Base-by-base conservation (phyloP, 345 rosid species). In the Murraya koenigii region DNA sequence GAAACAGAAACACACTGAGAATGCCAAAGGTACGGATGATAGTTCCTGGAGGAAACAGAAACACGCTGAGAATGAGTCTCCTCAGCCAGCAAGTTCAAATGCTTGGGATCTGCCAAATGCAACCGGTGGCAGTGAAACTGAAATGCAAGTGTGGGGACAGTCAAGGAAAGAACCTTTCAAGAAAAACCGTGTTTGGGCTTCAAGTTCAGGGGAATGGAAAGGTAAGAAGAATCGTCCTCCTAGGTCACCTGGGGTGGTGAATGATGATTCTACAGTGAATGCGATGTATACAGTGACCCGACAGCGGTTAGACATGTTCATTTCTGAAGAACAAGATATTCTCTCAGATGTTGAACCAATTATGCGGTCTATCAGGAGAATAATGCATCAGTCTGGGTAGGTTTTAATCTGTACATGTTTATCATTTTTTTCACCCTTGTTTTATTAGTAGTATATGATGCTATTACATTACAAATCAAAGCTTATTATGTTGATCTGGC, bases 261-360 rank as follows among this genome's bases (percentile, higher is more conserved):
- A 75, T 55, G 85, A 78, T 59, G 85, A 89, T 59, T 73, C 89
- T 55, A 36, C 44, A 65, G 66, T 68, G 17, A 84, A 79, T 69
- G 83, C 82, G 1, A 72, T 91, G 81, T 87, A 64, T 26, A 91
- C 98, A 13, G 83, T 52, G 5, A 91, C 95, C 2, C 76, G 95
- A 68, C 97, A 90, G 59, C 89, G 92, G 73, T 54, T 94, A 26
- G 99, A 96, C 69, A 79, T 89, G 76, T 96, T 96, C 80, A 91
- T 94, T 54, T 86, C 97, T 15, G 93, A 92, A 78, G 98, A 96
- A 78, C 97, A 91, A 74, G 91, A 88, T 38, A 88, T 94, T 67
- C 90, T 96, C 28, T 78, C 82, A 4, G 95, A 80, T 7, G 72
- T 90, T 41, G 98, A 96, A 32, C 91, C 97, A 41, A 60, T 90